Evolutionary conservation across 768 basidiomycete genomes (phyloP).

Genomic region (Pulveroboletus sp.): DNA sequence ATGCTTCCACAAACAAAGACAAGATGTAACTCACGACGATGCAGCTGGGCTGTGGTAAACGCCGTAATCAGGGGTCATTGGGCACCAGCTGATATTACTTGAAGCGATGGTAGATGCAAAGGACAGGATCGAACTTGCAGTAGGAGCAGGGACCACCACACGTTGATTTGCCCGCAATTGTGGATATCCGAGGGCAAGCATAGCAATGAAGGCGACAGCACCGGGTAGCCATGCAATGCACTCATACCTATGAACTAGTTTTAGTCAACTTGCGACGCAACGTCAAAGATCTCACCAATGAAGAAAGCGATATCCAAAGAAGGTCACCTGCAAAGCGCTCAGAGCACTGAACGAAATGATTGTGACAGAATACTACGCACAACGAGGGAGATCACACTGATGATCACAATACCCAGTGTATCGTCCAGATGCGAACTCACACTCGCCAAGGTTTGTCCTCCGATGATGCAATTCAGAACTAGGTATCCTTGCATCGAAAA

Average conservation of each 20-base stretch:
- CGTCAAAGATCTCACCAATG: conserved; percentile 38
- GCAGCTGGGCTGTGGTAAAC: conserved; percentile 49
- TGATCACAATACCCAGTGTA: conserved; percentile 32
- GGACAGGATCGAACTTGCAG: conserved; percentile 34
- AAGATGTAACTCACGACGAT: conserved; percentile 43
- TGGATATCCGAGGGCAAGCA: conserved; percentile 64
- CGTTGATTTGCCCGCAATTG: conserved; percentile 44
- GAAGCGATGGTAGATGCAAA: conserved; percentile 43
- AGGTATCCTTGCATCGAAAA: conserved; percentile 52
- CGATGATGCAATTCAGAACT: conserved; percentile 56
- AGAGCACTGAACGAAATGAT: background rate
- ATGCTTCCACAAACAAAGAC: background rate
- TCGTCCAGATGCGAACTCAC: conserved; percentile 33
- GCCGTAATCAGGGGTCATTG: conserved; percentile 45
- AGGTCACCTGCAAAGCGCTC: conserved; percentile 42
- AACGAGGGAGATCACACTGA: conserved; percentile 27
- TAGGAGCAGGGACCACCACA: conserved; percentile 34
- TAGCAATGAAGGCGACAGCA: conserved; percentile 60
- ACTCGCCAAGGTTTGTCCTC: conserved; percentile 55
- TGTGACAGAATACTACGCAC: conserved; percentile 14
- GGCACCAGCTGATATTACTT: conserved; percentile 40
- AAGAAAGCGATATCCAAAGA: conserved; percentile 62
- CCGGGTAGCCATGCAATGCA: conserved; percentile 74
- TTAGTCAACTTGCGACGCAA: background rate
- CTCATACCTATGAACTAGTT: conserved; percentile 53